Evolutionary conservation across 495 filamentous ascomycete species (phyloP), one percentile per base, ranked within the genome.

Genomic region (Aspergillus bertholletiae): DNA sequence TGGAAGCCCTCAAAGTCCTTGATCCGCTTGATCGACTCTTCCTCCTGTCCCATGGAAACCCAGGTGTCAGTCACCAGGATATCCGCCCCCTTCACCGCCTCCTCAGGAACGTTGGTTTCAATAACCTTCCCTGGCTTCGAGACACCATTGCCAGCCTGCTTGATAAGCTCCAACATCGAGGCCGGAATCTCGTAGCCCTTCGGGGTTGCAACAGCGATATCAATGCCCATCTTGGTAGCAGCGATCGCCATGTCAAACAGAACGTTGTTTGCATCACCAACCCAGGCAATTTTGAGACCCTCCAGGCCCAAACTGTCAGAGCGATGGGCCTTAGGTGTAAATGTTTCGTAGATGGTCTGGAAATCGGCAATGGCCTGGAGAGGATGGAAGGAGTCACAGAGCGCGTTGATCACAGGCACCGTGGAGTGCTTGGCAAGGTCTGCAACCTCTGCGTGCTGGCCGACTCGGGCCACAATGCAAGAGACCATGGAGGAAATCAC

Each of bases 41-140:
- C 84, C 72, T 98, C 94, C 75, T 97, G 92, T 37, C 94, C 94
- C 94, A 97, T 97, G 0, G 89, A 95, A 11, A 96, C 80, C 93
- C 93, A 98, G 8, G 94, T 98, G 63, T 98, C 94, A 0, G 94
- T 98, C 0, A 97, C 89, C 18, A 98, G 74, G 39, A 98, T 78
- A 62, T 97, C 89, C 1, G 94, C 93, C 55, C 86, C 77, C 77
- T 88, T 89, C 57, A 97, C 84, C 0, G 94, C 94, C 63, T 95
- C 89, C 65, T 93, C 89, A 2, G 94, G 94, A 2, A 88, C 76
- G 15, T 77, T 84, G 11, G 88, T 92, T 70, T 96, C 86, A 11
- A 73, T 74, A 11, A 96, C 73, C 54, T 79, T 82, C 8, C 90
- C 90, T n/a, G 84, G 76, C 3, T 67, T 70, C 3, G 74, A 28